Base-by-base conservation (phyloP, 495 filamentous ascomycete species). In the Penicillium canariense region DNA sequence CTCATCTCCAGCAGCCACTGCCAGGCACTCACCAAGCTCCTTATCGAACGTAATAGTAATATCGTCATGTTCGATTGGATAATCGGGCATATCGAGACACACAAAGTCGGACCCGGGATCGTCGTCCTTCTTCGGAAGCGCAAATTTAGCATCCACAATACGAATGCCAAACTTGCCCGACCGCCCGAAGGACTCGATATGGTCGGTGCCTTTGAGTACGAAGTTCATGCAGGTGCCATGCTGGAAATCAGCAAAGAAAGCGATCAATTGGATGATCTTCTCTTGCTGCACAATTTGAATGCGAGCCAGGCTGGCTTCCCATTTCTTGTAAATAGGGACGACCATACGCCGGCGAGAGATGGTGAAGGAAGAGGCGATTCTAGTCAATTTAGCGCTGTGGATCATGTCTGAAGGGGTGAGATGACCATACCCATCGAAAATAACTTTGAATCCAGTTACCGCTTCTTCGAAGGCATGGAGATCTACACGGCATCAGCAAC, bases 211-310 rank as follows among this genome's bases (percentile, higher is more conserved):
- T 68, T 89, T 91, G 39, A 96, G 76, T 25, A 83, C 78, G 65
- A 96, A 96, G 48, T 88, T 89, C 89, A 96, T 89, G 67, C 87
- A 92, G 28, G 85, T 78, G 7, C 90, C 90, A 59, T 93, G 88
- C 43, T 80, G 80, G 68, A 92, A 96, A 46, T 89, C 86, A 22
- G 62, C 65, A 64, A 96, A 90, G 72, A 94, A 96, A 25, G 85
- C 90, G 7, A 93, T 68, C 15, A 96, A 69, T 61, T 95, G 89
- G 3, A 84, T 68, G 26, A 84, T 78, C 65, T 83, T 88, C 36
- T 88, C 85, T 42, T 86, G 86, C 50, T 82, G 77, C 20, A 96
- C 81, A 32, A 96, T 74, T 67, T 96, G 91, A 20, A 96, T 72
- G 14, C 91, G 83, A 11, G 88, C 86, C 28, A 75, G 72, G 10